A percentile compares a stretch with the other conserved stretches of the same genome.
Conservation (phyloP, 164 flowering plant species). For the Sedum album region DNA sequence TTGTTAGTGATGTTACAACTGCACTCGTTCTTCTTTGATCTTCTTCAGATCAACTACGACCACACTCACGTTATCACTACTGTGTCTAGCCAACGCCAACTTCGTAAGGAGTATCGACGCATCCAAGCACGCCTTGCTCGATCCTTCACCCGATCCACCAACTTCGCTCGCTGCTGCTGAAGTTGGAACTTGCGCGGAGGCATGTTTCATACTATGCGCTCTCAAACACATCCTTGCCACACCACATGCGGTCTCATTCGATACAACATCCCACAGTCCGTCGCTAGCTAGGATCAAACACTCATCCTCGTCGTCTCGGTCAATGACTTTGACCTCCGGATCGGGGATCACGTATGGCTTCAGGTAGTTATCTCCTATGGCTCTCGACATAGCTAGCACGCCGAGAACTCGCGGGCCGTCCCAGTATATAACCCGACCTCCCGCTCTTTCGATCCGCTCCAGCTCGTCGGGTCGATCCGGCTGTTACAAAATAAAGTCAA, state of each 20-base stretch:
- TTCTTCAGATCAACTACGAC: conserved; percentile 35
- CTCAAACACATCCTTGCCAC: conserved; percentile 72
- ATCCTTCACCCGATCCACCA: conserved; percentile 22
- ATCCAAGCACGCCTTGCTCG: conserved; percentile 61
- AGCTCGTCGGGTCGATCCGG: conserved; percentile 81
- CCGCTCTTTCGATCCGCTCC: conserved; percentile 52
- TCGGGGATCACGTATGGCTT: conserved; percentile 62
- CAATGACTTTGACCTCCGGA: conserved; percentile 57
- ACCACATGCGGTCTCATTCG: conserved; percentile 56
- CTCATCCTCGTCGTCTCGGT: conserved; percentile 53
- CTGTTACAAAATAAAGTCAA: conserved; percentile 21
- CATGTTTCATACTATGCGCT: conserved; percentile 19
- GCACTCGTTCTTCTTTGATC: conserved; percentile 2
- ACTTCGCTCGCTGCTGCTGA: conserved; percentile 26
- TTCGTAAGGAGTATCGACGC: conserved; percentile 37
- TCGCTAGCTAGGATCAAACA: conserved; percentile 74
- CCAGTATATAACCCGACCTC: conserved; percentile 75
- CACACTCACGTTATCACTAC: conserved; percentile 39
- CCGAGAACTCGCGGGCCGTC: conserved; percentile 74
- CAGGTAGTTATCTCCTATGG: conserved; percentile 65
- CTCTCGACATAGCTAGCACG: conserved; percentile 73
- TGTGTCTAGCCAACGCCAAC: conserved; percentile 37
- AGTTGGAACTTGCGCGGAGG: not conserved
- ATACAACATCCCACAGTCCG: conserved; percentile 75
- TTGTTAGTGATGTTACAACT: not conserved